phyloP scores from a whole-genome alignment of 345 rosid genomes.

The Lepidium africanum region DNA sequence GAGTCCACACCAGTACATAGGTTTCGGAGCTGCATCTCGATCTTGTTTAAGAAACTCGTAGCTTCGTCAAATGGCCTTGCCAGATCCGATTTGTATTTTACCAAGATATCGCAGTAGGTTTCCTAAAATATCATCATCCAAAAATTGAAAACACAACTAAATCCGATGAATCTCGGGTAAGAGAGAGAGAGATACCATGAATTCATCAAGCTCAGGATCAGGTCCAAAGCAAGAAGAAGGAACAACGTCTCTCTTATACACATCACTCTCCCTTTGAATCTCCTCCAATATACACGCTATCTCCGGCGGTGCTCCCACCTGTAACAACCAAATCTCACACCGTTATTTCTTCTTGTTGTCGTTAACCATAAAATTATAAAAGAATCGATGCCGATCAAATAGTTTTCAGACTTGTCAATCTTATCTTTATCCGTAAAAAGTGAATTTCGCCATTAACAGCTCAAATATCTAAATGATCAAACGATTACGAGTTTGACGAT shows the following conservation, averaged over 20 bases:
- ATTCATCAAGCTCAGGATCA: slow-evolving; percentile 97
- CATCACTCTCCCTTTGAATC: slow-evolving; percentile 46
- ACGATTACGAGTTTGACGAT: neutral
- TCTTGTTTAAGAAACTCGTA: slow-evolving; percentile 64
- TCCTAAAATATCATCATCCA: slow-evolving; percentile 36
- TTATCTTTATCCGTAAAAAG: neutral
- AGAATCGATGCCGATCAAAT: neutral
- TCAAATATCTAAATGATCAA: neutral
- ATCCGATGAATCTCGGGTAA: neutral
- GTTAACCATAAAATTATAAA: slow-evolving; percentile 27
- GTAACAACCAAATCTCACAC: neutral
- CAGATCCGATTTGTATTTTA: slow-evolving; percentile 83
- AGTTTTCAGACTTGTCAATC: slow-evolving; percentile 1
- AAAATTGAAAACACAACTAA: neutral
- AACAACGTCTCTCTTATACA: slow-evolving; percentile 35
- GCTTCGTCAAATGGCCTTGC: slow-evolving; percentile 94
- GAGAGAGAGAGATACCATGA: slow-evolving; percentile 52
- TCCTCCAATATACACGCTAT: slow-evolving; percentile 56
- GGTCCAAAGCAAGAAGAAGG: slow-evolving; percentile 48
- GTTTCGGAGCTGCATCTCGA: slow-evolving; percentile 82
- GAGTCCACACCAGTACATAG: slow-evolving; percentile 59
- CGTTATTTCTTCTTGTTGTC: neutral
- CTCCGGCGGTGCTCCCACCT: slow-evolving; percentile 97
- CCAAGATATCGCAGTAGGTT: slow-evolving; percentile 70
- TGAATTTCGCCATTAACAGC: neutral